These are phyloP conservation scores for Wolfiporia cocos DNA, from an alignment of 1,284 basidiomycete genomes.

Conservation along the genomic window DNA sequence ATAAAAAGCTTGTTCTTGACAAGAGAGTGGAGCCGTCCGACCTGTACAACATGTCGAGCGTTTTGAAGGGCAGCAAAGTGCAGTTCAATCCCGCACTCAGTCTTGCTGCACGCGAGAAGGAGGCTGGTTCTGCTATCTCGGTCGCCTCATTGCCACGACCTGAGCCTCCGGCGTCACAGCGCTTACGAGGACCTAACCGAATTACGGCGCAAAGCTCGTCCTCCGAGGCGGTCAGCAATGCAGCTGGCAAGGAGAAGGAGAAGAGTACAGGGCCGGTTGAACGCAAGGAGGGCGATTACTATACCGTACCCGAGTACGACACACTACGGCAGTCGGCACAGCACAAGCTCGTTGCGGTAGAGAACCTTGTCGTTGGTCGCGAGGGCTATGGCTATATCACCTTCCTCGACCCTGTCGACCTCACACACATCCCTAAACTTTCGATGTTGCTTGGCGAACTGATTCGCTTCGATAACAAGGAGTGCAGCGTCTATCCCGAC, in stretches of 20 bases:
- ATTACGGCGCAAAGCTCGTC: slow-evolving; percentile 37
- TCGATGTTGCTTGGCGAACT: slow-evolving; percentile 82
- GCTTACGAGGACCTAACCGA: slow-evolving; percentile 34
- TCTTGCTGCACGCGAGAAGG: slow-evolving; percentile 67
- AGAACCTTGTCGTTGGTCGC: slow-evolving; percentile 83
- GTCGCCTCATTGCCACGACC: slow-evolving; percentile 23
- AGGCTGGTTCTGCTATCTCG: slow-evolving; percentile 30
- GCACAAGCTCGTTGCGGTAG: slow-evolving; percentile 65
- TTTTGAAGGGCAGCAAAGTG: slow-evolving; percentile 44
- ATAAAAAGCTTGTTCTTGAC: slow-evolving; percentile 92
- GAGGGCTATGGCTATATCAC: slow-evolving; percentile 88
- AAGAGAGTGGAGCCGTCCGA: slow-evolving; percentile 73
- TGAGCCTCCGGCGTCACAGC: slow-evolving; percentile 33
- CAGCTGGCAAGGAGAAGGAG: slow-evolving; percentile 9
- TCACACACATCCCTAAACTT: slow-evolving; percentile 81
- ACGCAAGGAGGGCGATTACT: slow-evolving; percentile 85
- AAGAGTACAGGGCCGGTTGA: slow-evolving; percentile 23
- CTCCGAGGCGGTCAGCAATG: slow-evolving; percentile 3
- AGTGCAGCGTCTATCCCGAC: slow-evolving; percentile 92
- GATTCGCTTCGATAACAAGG: slow-evolving; percentile 87
- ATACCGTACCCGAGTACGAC: slow-evolving; percentile 72
- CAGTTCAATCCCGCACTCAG: slow-evolving; percentile 70
- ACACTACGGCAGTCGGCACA: slow-evolving; percentile 66
- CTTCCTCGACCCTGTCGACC: slow-evolving; percentile 89
- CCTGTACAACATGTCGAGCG: slow-evolving; percentile 52